These are phyloP conservation scores for Yarrowia deformans DNA, from an alignment of 805 yeast genomes.

Conservation along the genomic window DNA sequence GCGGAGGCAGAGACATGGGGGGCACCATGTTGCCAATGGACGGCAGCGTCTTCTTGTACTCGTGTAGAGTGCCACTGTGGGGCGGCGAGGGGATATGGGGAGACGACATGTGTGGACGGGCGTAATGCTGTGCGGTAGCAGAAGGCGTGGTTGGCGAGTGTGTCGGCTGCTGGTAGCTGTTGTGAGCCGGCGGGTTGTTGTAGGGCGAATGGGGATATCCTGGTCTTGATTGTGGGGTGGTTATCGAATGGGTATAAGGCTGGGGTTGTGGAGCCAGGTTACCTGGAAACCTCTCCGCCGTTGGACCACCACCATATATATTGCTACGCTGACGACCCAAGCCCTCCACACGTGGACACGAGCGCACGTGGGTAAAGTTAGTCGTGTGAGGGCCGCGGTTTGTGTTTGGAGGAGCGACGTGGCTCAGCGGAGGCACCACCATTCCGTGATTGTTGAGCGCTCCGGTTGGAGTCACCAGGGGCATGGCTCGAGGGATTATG, in stretches of 20 bases:
- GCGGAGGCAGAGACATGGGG: conserved; percentile 31
- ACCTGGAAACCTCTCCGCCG: too few species aligned
- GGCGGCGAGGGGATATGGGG: conserved; percentile 33
- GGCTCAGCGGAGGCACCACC: background rate
- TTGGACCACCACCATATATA: conserved; percentile 10
- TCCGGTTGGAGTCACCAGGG: too few species aligned
- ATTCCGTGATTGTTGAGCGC: too few species aligned
- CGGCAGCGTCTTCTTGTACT: conserved; percentile 31
- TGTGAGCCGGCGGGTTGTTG: too few species aligned
- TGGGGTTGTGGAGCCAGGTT: too few species aligned
- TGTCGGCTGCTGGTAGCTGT: background rate
- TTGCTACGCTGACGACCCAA: conserved; percentile 33
- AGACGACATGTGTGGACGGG: conserved; percentile 5
- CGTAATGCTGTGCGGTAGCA: background rate
- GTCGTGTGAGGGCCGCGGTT: conserved; percentile 31
- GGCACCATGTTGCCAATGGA: conserved; percentile 29
- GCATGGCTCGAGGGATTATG: too few species aligned
- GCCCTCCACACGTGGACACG: conserved; percentile 37
- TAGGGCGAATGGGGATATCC: too few species aligned
- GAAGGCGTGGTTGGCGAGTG: background rate
- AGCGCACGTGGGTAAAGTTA: conserved; percentile 39
- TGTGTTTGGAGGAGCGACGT: conserved; percentile 18
- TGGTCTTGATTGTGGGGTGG: background rate
- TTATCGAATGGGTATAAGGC: background rate
- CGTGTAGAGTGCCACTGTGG: conserved; percentile 29